Conservation (phyloP, 1,284 basidiomycete genomes). For the Ceratobasidium sp. region DNA sequence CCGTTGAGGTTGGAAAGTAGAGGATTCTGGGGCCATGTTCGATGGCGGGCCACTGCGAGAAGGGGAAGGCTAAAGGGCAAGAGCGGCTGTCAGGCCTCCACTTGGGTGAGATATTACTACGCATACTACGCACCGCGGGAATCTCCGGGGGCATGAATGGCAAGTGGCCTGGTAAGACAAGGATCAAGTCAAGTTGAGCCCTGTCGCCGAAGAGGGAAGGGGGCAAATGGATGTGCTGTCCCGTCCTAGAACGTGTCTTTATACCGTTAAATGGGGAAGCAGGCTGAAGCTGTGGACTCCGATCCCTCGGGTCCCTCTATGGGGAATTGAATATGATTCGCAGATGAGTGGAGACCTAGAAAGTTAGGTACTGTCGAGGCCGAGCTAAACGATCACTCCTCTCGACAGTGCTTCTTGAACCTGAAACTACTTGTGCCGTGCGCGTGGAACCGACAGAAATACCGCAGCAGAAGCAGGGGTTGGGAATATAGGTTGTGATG, state of each 20-base stretch:
- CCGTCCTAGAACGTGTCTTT: conserved; percentile 34
- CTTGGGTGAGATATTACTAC: conserved; percentile 24
- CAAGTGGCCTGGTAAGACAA: conserved; percentile 26
- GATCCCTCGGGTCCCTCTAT: conserved; percentile 36
- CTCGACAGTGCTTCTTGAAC: conserved; percentile 38
- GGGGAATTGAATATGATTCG: conserved; percentile 42
- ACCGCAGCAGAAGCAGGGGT: conserved; percentile 40
- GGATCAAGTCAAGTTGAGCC: conserved; percentile 34
- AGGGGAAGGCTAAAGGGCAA: conserved; percentile 32
- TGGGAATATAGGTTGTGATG: conserved; percentile 39
- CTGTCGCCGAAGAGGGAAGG: conserved; percentile 38
- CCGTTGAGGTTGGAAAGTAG: conserved; percentile 46
- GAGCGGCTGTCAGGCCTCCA: conserved; percentile 7
- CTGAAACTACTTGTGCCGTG: conserved; percentile 36
- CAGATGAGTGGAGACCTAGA: conserved; percentile 39
- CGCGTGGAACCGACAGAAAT: conserved; percentile 40
- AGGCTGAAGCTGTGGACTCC: conserved; percentile 36
- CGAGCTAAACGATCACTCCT: conserved; percentile 40
- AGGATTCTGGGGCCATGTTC: conserved; percentile 24
- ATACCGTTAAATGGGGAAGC: conserved; percentile 35
- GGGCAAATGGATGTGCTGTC: conserved; percentile 25
- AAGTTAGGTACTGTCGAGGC: conserved; percentile 41
- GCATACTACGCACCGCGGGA: conserved; percentile 36
- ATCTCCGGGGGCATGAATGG: conserved; percentile 38
- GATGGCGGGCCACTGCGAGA: conserved; percentile 22